A percentile compares a stretch with the other conserved stretches of the same genome.
These are phyloP conservation scores for Lactifluus volemus DNA, from an alignment of 768 basidiomycete genomes.

Conservation along the genomic window DNA sequence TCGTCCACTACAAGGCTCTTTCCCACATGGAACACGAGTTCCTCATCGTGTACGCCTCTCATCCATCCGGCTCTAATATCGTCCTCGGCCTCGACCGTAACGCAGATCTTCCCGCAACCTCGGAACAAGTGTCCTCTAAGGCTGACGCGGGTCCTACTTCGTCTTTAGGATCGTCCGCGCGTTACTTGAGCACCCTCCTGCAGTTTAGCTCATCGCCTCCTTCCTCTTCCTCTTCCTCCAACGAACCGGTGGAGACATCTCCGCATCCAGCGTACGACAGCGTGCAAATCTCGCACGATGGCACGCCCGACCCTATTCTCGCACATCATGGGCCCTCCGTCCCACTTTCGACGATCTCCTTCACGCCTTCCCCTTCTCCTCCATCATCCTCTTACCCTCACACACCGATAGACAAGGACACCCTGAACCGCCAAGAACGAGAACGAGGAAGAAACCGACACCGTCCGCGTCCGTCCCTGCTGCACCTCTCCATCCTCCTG, in stretches of 20 bases:
- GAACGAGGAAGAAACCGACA: neutral
- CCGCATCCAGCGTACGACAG: slow-evolving; percentile 9
- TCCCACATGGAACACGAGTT: slow-evolving; percentile 20
- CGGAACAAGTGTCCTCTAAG: neutral
- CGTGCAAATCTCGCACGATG: slow-evolving; percentile 19
- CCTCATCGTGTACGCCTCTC: slow-evolving; percentile 10
- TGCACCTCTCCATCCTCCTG: slow-evolving; percentile 17
- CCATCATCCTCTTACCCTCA: neutral
- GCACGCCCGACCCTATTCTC: slow-evolving; percentile 11
- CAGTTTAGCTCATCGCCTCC: neutral
- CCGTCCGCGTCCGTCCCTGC: slow-evolving; percentile 6
- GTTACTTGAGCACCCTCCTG: slow-evolving; percentile 8
- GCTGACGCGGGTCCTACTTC: neutral
- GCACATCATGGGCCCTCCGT: slow-evolving; percentile 7
- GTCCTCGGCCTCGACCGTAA: slow-evolving; percentile 20
- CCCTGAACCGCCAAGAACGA: neutral
- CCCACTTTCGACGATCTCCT: slow-evolving; percentile 14
- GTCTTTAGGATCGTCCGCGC: slow-evolving; percentile 1
- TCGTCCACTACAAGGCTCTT: slow-evolving; percentile 18
- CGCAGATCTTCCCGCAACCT: neutral
- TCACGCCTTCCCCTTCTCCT: neutral
- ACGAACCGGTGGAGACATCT: neutral
- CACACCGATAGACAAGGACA: neutral
- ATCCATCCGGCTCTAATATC: slow-evolving; percentile 13
- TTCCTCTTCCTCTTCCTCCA: neutral